Evolutionary conservation across 2,329 filamentous ascomycete species (phyloP).

Genomic region (Talaromyces pinophilus): DNA sequence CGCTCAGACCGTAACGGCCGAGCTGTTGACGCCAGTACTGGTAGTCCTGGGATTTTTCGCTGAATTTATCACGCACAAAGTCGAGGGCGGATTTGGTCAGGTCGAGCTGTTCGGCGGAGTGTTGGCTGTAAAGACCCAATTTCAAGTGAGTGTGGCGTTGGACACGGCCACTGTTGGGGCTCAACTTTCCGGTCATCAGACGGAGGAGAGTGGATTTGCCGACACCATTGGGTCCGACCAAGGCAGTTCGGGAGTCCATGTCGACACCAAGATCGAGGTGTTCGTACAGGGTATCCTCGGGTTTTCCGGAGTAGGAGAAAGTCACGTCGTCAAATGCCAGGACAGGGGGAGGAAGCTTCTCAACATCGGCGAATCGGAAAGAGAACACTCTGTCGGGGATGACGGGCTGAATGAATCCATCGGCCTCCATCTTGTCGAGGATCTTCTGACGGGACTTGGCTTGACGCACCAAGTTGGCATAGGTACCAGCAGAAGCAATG

Average conservation of each 20-base stretch:
- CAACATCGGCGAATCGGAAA: conserved; percentile 97
- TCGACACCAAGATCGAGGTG: conserved; percentile 97
- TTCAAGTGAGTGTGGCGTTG: conserved; percentile 97
- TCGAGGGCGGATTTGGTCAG: conserved; percentile 96
- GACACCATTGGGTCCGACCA: conserved; percentile 98
- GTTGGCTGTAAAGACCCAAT: conserved; percentile 96
- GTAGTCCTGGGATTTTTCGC: conserved; percentile 87
- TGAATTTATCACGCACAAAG: conserved; percentile 96
- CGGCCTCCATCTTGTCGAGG: conserved; percentile 99
- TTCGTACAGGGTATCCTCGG: conserved; percentile 91
- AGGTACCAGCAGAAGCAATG: conserved; percentile 98
- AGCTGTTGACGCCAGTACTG: conserved; percentile 99
- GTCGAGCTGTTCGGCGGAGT: conserved; percentile 97
- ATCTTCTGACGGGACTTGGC: conserved; percentile 99
- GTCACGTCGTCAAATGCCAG: conserved; percentile 95
- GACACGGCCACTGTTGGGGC: conserved; percentile 77
- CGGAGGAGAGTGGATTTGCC: conserved; percentile 96
- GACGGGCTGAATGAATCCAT: conserved; percentile 95
- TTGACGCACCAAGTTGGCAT: conserved; percentile 97
- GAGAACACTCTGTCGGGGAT: conserved; percentile 83
- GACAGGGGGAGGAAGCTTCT: conserved; percentile 97
- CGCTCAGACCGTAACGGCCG: conserved; percentile 87
- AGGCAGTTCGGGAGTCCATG: conserved; percentile 96
- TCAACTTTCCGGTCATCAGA: conserved; percentile 94
- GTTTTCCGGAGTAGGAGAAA: conserved; percentile 92